Base-by-base conservation (phyloP, 305 asterid species). In the Stenogyne calaminthoides region DNA sequence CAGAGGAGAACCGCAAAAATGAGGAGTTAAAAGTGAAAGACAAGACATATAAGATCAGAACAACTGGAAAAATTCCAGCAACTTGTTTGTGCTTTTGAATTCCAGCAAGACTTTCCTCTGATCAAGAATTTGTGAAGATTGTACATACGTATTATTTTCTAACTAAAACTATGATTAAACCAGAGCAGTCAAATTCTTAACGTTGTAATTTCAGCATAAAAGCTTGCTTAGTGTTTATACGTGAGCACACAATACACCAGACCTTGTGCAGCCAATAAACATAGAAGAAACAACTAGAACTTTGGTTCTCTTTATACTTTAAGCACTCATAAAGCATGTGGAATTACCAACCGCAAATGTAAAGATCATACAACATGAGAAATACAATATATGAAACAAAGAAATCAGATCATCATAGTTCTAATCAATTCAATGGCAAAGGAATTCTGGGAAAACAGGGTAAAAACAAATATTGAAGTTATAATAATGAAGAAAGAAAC, bases 41-140 rank as follows among this genome's bases (percentile, higher is more conserved):
- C 72, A 94, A 87, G 81, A 89, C 96, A 70, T 75, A 83, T 22
- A 89, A 85, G 79, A 85, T 91, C 83, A 88, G 96, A 86, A 75
- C 76, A 70, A 94, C 96, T 1, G 99, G 99, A 44, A 91, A 84
- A 81, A 69, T 84, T 12, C 97, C 99, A 69, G 61, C 90, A 70
- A 80, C 92, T 67, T 88, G 91, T 77, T 62, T 86, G 75, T 91
- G 96, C 85, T 87, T 90, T 69, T 91, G 78, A 91, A 70, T 59
- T 63, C 55, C 62, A 68, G 20, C 74, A 40, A 71, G 36, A 72
- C 72, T 36, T 39, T 8, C 70, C 34, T 34, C 10, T 11, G 46
- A 7, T 3, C 7, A 56, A 74, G 60, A 80, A 44, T 3, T 18
- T 58, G 79, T 42, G 22, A 69, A 69, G 64, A 22, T 37, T 76